Evolutionary conservation across 75 land plant species (phyloP), one percentile per base, ranked within the genome.

Genomic region (Pinus tabuliformis): DNA sequence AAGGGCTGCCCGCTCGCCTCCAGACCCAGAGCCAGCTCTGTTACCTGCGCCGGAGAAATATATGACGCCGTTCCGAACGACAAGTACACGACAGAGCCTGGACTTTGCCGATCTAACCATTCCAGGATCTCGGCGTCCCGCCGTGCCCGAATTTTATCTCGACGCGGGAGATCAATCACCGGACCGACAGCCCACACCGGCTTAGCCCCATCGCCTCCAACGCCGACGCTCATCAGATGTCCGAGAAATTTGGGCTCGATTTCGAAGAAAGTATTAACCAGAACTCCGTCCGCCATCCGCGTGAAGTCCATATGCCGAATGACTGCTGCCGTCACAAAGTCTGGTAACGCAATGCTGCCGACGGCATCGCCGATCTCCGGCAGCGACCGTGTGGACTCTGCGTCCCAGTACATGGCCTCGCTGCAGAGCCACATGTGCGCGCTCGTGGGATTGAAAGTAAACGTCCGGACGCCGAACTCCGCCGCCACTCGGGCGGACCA

Each of bases 11-110:
- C 16, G 62, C 82, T 80, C 57, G 66, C 62, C 13, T 81, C 81
- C 62, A 87, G 26, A 18, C 83, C 86, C 73, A 59, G 28, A 0
- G 77, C 89, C 1, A 84, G 75, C 16, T 81, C 81, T 57, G 66
- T 78, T 42, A 84, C 66, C 76, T 87, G 75, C 12, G 22, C 65
- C 4, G n/a, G 4, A 4, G 81, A 66, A 11, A 87, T 59, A 18
- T 56, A 24, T 63, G 59, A 71, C 18, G 77, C 56, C 39, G 81
- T 84, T 1, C 89, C 86, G 58, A 87, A 84, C 14, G 78, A 74
- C 6, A 87, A 72, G 66, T 80, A 87, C 14, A 84, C 63, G 14
- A 87, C 89, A 4, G 86, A 87, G 28, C 39, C 26, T 6, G 58
- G 39, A 0, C 62, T 63, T 22, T 84, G 83, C 3, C 7, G 21